Evolutionary conservation across 2,329 filamentous ascomycete species (phyloP), one percentile per base, ranked within the genome.

Genomic region (Pseudogymnoascus sp.): DNA sequence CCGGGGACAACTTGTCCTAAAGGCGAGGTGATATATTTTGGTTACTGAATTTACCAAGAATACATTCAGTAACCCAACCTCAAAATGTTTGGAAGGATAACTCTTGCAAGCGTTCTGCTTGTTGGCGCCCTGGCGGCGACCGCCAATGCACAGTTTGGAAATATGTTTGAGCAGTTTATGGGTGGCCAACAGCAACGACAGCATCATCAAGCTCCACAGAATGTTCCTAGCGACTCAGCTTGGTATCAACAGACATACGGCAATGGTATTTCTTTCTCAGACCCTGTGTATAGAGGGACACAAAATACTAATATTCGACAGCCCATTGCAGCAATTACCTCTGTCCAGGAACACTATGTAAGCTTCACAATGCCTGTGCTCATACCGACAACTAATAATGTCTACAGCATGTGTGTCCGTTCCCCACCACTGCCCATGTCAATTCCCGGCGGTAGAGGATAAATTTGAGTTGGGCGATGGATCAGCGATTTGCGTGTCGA

Each of bases 371-470:
- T 31, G 7, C 36, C n/a, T 31, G 14, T 36, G 14, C 37, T 7
- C 29, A 18, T 16, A 39, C 26, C 42, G 14, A 40, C 31, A 21
- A 21, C 39, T 60, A n/a, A 57, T 16, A 10, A 61, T 42, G n/a
- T 26, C 34, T 26, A 16, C 62, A 78, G 90, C 93, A 37, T 99
- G 95, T 79, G 95, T 99, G 5, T 88, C 96, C 74, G 95, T 96
- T 78, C 93, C 95, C 1, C 93, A 97, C 75, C 95, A 99, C 77
- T 99, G 95, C 76, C 95, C 95, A 29, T 99, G 95, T 77, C 82
- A 91, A 1, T 96, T 89, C 79, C 86, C 89, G 1, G 77, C 80
- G 7, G 80, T 89, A 66, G 87, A 93, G 72, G 90, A 93, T 68
- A 95, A 95, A 73, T 84, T 91, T 67, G 90, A 89, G 75, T 71